A percentile compares a stretch with the other conserved stretches of the same genome.
Evolutionary conservation across 2,329 filamentous ascomycete genomes (phyloP).

Genomic region (Paraphaeosphaeria minitans): DNA sequence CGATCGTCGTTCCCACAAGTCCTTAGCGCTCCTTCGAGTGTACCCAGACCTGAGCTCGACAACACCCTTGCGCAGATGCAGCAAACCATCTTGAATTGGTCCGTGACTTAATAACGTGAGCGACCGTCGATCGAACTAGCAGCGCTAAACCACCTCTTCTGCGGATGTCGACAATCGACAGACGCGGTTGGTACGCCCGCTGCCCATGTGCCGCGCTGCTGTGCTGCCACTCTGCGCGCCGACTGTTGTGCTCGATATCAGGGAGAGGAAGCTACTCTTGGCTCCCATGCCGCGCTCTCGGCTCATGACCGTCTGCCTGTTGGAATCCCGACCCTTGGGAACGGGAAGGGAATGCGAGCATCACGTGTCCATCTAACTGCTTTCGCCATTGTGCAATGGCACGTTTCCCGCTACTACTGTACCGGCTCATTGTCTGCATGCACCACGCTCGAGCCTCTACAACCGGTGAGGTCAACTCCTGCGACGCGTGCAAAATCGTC

Average conservation of each 20-base stretch:
- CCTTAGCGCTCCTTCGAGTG: constrained; percentile 14
- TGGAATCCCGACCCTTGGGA: constrained; percentile 24
- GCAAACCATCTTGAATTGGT: constrained; percentile 14
- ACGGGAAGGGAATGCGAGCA: constrained; percentile 17
- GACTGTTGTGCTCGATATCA: constrained; percentile 8
- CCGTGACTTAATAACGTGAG: background rate
- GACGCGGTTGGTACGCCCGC: background rate
- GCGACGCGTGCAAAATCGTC: constrained; percentile 13
- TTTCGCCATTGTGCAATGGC: background rate
- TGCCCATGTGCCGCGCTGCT: background rate
- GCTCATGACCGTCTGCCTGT: constrained; percentile 19
- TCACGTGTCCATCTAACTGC: constrained; percentile 17
- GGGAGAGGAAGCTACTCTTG: background rate
- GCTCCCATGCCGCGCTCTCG: constrained; percentile 15
- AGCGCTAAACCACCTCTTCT: background rate
- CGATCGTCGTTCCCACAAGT: constrained; percentile 15
- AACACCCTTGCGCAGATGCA: constrained; percentile 14
- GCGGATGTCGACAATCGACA: constrained; percentile 3
- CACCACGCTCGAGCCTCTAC: constrained; percentile 25
- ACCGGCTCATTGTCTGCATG: constrained; percentile 3
- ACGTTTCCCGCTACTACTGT: constrained; percentile 6
- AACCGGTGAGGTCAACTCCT: constrained; percentile 24
- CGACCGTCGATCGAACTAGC: constrained; percentile 8
- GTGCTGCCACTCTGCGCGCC: constrained; percentile 8
- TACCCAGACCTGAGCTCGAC: constrained; percentile 1